A percentile compares a stretch with the other conserved stretches of the same genome.
Conservation (phyloP, 164 flowering plant species). For the grape (Vitis vinifera) region ASM3070453v1 NC_081823.1:25335001-25335500, state of each 20-base stretch:
- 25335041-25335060: no score
- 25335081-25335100: no score
- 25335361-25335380: not conserved
- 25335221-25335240: not conserved
- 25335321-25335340: no score
- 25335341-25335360: no score
- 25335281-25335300: no score
- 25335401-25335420: not conserved
- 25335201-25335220: not conserved
- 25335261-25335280: no score
- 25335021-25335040: no score
- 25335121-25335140: no score
- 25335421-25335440: constrained; percentile 17
- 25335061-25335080: no score
- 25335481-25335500: constrained; percentile 21
- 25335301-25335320: no score
- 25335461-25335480: constrained; percentile 19
- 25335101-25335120: no score
- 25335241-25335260: not conserved
- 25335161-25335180: constrained; percentile 16
- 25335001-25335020: no score
- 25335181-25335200: constrained; percentile 11
- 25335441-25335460: constrained; percentile 23
- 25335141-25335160: constrained; percentile 14
- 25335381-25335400: constrained; percentile 3